Evolutionary conservation across 345 rosid genomes (phyloP), one percentile per base, ranked within the genome.

Genomic region (Clausena lansium): DNA sequence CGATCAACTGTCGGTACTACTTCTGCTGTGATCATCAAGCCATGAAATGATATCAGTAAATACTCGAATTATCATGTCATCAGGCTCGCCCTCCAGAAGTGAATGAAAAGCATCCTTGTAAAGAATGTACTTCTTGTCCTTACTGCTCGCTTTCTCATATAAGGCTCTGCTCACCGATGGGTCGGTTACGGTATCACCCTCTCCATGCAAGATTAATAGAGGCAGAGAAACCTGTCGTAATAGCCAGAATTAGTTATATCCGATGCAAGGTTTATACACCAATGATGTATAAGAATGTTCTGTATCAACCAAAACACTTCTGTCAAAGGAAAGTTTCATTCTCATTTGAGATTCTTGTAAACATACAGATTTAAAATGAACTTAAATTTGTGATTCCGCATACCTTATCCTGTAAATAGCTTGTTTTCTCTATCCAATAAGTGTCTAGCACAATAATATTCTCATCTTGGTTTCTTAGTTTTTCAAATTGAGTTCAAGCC

Each of bases 1-100:
- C 68, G 52, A 41, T 78, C 67, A 83, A 41, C 64, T 27, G n/a
- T 54, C 11, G 32, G 50, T 63, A n/a, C 17, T 30, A 67, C 63
- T 67, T 24, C 9, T 76, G 81, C 83, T 79, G 76, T 84, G 98
- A 14, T 86, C 78, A 9, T 96, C 89, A 25, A 96, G 95, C 99
- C 99, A 96, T 4, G 86, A 82, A 80, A 90, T 79, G 36, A 94
- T 90, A 80, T 96, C 98, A 4, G 66, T 73, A 17, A 94, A 81
- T 82, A 92, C 98, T 71, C 79, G 89, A 25, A 83, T 79, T 62
- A 93, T 91, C 83, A 62, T 76, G 27, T 94, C 98, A 77, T 96
- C 99, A 9, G 99, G 89, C 80, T 96, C 99, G 0, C 99, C 99
- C 81, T 88, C 98, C 0, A 94, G 90, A 47, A 96, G 90, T 62